Percentiles rank a stretch among this genome's conserved stretches.
phyloP scores from a whole-genome alignment of 331 rosid genomes.

The Malus hybrid region DNA sequence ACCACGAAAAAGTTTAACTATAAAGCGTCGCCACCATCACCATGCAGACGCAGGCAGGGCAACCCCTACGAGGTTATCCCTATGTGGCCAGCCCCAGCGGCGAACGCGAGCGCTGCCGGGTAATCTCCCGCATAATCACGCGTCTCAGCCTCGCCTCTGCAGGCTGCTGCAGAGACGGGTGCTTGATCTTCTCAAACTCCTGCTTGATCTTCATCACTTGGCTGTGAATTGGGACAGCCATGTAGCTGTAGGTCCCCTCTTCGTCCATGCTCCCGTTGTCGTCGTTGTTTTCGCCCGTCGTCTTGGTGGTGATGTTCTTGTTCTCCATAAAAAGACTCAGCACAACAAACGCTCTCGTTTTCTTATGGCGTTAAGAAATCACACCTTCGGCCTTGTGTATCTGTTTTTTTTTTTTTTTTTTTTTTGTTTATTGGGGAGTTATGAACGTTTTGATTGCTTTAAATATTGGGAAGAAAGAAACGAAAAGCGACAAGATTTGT shows the following conservation, averaged over 20 bases:
- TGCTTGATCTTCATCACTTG: slow-evolving; percentile 69
- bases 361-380: not conserved
- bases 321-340: slow-evolving; percentile 23
- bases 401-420: not conserved
- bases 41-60: not conserved
- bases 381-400: not conserved
- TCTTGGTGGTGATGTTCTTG: not conserved
- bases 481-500: slow-evolving; percentile 1
- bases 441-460: not conserved
- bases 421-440: not conserved
- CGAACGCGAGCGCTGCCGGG: slow-evolving; percentile 46
- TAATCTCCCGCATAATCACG: slow-evolving; percentile 28
- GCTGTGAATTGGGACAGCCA: slow-evolving; percentile 51
- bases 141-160: slow-evolving; percentile 30
- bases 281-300: not conserved
- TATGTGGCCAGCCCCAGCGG: slow-evolving; percentile 48
- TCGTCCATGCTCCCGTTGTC: not conserved
- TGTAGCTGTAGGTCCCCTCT: not conserved
- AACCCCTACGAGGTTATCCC: not conserved
- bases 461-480: not conserved
- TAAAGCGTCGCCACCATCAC: not conserved
- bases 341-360: not conserved
- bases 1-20: not conserved
- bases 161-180: slow-evolving; percentile 50
- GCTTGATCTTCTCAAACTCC: slow-evolving; percentile 59